Base-by-base conservation (phyloP, 352 stramenopile genomes). In the Globisporangium takayamanum region DNA sequence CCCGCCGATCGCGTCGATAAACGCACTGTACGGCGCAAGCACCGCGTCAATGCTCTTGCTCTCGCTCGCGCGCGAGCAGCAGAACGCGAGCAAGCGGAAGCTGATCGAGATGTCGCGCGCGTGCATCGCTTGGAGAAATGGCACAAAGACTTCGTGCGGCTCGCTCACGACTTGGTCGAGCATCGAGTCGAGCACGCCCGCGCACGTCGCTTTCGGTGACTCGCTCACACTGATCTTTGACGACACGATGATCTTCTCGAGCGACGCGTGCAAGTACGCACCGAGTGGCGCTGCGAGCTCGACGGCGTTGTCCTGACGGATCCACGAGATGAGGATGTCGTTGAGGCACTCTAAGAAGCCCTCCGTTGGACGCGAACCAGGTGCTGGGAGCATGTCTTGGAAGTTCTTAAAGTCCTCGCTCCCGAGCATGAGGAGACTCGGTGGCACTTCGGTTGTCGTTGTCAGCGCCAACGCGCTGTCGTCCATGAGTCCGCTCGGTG, bases 251-350 rank as follows among this genome's bases (percentile, higher is more conserved):
- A 92, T 88, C 22, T 69, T 67, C 66, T 92, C 83, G 45, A 92
- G 57, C 8, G 79, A 89, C 0, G 66, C 42, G 42, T 89, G 69
- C 20, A 92, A 57, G 52, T 88, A 92, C 0, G 75, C 73, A 5
- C 83, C 83, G 10, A 92, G 57, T 1, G 74, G 64, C 14, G 68
- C 68, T 42, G 80, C 79, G 11, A 93, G 68, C 50, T 89, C 80
- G 10, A 86, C 67, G 1, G 79, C 79, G 50, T 88, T 93, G 39
- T 86, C 71, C 68, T 88, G 78, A 3, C 80, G 80, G 64, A 87
- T 89, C 83, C 83, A 92, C 33, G 74, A 89, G 63, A 89, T 89
- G 20, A 92, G 64, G 65, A 92, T 87, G 55, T 92, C 82, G 55
- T 92, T 92, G 41, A 92, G 65, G 8, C 76, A 88, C 61, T 91